A percentile compares a stretch with the other conserved stretches of the same genome.
phyloP scores from a whole-genome alignment of 2,329 filamentous ascomycete species.

The Claviceps sp. region DNA sequence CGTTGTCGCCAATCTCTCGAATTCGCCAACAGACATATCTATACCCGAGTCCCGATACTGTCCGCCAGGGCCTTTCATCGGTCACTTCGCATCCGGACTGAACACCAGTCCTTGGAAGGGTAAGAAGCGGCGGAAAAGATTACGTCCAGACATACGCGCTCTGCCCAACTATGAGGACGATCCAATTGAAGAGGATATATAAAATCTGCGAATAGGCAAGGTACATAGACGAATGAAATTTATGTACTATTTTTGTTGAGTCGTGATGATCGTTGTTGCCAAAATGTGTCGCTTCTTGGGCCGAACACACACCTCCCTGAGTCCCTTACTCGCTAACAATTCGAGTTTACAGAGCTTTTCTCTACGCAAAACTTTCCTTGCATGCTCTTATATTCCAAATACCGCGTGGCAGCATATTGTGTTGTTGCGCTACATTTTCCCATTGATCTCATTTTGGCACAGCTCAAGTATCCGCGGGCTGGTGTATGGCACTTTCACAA shows the following conservation, averaged over 20 bases:
- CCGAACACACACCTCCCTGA: too few species aligned
- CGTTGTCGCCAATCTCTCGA: constrained; percentile 7
- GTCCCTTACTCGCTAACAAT: too few species aligned
- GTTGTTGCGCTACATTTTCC: too few species aligned
- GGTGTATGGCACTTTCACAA: too few species aligned
- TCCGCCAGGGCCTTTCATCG: constrained; percentile 14
- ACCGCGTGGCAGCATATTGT: too few species aligned
- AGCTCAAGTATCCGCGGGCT: too few species aligned
- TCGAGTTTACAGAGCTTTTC: too few species aligned
- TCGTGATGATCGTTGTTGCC: not conserved
- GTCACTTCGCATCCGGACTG: constrained; percentile 13
- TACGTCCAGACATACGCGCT: constrained; percentile 20
- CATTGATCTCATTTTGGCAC: too few species aligned
- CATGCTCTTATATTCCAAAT: too few species aligned
- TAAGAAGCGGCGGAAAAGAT: constrained; percentile 8
- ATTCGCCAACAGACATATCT: not conserved
- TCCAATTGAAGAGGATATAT: constrained; percentile 16
- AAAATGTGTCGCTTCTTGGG: not conserved
- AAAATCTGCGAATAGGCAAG: not conserved
- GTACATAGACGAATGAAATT: not conserved
- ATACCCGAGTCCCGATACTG: constrained; percentile 1
- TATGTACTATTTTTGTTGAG: too few species aligned
- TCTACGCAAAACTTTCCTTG: too few species aligned
- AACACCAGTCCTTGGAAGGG: constrained; percentile 6
- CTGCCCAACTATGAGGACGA: constrained; percentile 20